Percentiles rank a stretch among this genome's conserved stretches.
These are phyloP conservation scores for Auriscalpium microsporum DNA, from an alignment of 768 basidiomycete genomes.

Conservation along the genomic window DNA sequence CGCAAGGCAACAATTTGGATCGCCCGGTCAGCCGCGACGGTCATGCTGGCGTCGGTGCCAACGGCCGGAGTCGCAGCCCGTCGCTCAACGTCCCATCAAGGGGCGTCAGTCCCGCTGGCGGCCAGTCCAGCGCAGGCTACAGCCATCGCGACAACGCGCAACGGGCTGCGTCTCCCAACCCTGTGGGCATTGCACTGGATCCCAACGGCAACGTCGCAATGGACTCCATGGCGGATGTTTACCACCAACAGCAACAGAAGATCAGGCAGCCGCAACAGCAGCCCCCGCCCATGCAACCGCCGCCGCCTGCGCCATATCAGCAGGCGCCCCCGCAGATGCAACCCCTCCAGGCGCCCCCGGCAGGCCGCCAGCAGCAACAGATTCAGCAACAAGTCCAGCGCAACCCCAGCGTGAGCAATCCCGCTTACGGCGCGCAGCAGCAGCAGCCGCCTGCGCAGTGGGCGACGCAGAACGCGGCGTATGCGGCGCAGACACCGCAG, in stretches of 20 bases:
- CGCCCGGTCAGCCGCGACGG: constrained; percentile 56
- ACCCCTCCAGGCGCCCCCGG: constrained; percentile 12
- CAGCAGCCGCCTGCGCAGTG: background rate
- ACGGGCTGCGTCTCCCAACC: constrained; percentile 66
- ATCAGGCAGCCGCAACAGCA: constrained; percentile 18
- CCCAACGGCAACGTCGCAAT: constrained; percentile 71
- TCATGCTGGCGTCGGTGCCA: constrained; percentile 78
- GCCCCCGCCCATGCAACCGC: constrained; percentile 30
- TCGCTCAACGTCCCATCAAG: constrained; percentile 37
- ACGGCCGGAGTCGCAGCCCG: constrained; percentile 54
- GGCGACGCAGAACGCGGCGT: background rate
- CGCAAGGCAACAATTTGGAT: constrained; percentile 20
- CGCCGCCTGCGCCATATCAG: constrained; percentile 31
- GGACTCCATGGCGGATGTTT: constrained; percentile 63
- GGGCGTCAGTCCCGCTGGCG: constrained; percentile 42
- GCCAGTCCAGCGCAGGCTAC: constrained; percentile 10
- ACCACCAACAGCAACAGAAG: constrained; percentile 23
- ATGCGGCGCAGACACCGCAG: constrained; percentile 1
- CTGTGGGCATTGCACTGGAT: constrained; percentile 78
- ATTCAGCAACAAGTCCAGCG: constrained; percentile 1
- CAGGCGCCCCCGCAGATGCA: constrained; percentile 29
- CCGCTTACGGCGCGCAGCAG: background rate
- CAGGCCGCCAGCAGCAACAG: background rate
- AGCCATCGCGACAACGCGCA: constrained; percentile 9
- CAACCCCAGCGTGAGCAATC: constrained; percentile 3